Conservation (phyloP, 805 yeast genomes). For the Clavispora santaluciae region DNA sequence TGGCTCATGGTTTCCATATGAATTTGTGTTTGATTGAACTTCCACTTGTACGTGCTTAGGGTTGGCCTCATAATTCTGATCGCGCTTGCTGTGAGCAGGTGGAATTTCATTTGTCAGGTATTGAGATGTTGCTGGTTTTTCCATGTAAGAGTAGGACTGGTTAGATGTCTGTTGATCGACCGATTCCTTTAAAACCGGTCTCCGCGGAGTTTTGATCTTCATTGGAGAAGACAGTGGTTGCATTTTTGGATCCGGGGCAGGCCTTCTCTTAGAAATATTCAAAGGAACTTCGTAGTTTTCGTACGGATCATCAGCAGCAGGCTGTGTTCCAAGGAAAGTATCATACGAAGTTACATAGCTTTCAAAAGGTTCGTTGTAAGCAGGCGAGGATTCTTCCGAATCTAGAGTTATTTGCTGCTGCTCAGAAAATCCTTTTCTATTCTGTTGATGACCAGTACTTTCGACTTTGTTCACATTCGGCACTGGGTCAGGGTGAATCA, state of each 20-base stretch:
- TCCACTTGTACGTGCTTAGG: too few relatives aligned
- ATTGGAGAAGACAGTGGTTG: background rate
- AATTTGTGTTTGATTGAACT: too few relatives aligned
- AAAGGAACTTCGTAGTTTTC: constrained; percentile 23
- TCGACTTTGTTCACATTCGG: background rate
- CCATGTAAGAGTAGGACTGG: too few relatives aligned
- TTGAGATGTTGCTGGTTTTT: too few relatives aligned
- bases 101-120: too few relatives aligned
- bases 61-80: too few relatives aligned
- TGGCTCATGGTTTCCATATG: too few relatives aligned
- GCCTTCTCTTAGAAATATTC: background rate
- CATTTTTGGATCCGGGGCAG: background rate
- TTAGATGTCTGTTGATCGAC: too few relatives aligned
- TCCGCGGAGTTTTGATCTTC: background rate
- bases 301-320: constrained; percentile 20
- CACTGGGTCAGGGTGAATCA: background rate
- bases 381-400: background rate
- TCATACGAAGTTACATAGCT: constrained; percentile 20
- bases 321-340: constrained; percentile 1
- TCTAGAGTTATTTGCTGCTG: background rate
- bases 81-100: too few relatives aligned
- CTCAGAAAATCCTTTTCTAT: background rate
- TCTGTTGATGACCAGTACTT: too few relatives aligned
- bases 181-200: too few relatives aligned
- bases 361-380: constrained; percentile 24